Evolutionary conservation across 768 basidiomycete species (phyloP).

Genomic region (Strobilomyces echinocephalus): DNA sequence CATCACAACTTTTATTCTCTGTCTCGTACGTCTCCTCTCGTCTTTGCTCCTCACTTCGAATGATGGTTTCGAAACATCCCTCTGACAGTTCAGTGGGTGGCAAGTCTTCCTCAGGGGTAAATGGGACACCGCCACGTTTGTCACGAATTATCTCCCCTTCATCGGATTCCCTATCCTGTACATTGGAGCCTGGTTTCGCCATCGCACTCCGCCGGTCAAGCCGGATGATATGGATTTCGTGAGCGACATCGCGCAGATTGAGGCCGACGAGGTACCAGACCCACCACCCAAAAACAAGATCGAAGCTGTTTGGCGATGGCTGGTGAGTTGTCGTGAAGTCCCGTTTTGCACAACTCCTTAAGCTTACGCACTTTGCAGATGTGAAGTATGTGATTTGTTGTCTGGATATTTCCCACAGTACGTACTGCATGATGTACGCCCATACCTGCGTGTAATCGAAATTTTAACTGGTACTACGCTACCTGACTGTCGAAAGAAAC

Average conservation of each 20-base stretch:
- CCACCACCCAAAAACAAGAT: constrained; percentile 60
- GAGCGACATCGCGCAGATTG: constrained; percentile 62
- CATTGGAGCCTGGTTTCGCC: constrained; percentile 48
- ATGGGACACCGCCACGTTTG: constrained; percentile 63
- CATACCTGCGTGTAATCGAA: not conserved
- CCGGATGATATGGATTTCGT: constrained; percentile 82
- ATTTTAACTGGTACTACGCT: constrained; percentile 23
- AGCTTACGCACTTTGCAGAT: constrained; percentile 15
- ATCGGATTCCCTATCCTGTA: constrained; percentile 76
- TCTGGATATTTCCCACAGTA: not conserved
- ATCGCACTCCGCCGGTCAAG: constrained; percentile 19
- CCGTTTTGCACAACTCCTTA: no score
- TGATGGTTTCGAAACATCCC: constrained; percentile 2
- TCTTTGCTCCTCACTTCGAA: not conserved
- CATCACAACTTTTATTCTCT: constrained; percentile 42
- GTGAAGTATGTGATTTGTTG: constrained; percentile 6
- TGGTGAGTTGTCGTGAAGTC: constrained; percentile 47
- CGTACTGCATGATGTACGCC: constrained; percentile 1
- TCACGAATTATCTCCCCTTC: constrained; percentile 78
- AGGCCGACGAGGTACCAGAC: constrained; percentile 67
- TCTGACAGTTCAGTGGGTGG: constrained; percentile 45
- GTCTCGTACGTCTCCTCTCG: constrained; percentile 54
- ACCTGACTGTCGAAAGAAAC: constrained; percentile 19
- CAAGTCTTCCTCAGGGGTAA: constrained; percentile 47
- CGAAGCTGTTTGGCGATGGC: constrained; percentile 75